Percentiles rank a stretch among this genome's conserved stretches.
These are phyloP conservation scores for Cyclospora cayetanensis DNA, from an alignment of 169 alveolate species.

Conservation along the genomic window DNA sequence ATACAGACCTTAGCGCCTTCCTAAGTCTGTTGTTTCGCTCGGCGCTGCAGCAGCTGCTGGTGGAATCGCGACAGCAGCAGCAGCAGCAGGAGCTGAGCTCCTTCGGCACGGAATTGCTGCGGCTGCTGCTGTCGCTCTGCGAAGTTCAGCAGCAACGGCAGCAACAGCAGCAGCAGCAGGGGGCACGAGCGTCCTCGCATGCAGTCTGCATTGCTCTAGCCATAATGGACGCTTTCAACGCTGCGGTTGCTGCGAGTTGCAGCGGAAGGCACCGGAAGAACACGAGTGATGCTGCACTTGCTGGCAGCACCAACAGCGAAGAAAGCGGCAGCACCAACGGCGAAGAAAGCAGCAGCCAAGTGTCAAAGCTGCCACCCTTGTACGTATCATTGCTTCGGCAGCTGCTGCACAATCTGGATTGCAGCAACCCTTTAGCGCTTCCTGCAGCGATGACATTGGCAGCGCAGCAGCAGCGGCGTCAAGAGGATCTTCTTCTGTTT, in stretches of 20 bases:
- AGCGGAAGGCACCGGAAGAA: neutral
- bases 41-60: slow-evolving; percentile 48
- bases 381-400: slow-evolving; percentile 17
- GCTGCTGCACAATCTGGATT: slow-evolving; percentile 37
- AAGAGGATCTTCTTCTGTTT: neutral
- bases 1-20: slow-evolving; percentile 25
- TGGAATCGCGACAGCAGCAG: slow-evolving; percentile 44
- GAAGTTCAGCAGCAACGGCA: slow-evolving; percentile 28
- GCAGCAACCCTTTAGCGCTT: slow-evolving; percentile 2
- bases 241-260: slow-evolving; percentile 24
- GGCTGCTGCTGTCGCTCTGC: neutral
- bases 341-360: neutral
- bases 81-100: slow-evolving; percentile 42
- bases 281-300: too few species aligned
- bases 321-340: slow-evolving; percentile 1
- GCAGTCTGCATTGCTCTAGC: slow-evolving; percentile 33
- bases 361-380: neutral
- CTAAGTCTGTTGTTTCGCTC: slow-evolving; percentile 29
- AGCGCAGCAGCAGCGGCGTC: slow-evolving; percentile 50
- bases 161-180: slow-evolving; percentile 51
- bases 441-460: slow-evolving; percentile 39
- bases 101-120: neutral
- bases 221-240: neutral
- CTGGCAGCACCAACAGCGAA: neutral
- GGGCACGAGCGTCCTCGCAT: neutral